Evolutionary conservation across 2,329 filamentous ascomycete genomes (phyloP).

Genomic region (Zymoseptoria tritici): DNA sequence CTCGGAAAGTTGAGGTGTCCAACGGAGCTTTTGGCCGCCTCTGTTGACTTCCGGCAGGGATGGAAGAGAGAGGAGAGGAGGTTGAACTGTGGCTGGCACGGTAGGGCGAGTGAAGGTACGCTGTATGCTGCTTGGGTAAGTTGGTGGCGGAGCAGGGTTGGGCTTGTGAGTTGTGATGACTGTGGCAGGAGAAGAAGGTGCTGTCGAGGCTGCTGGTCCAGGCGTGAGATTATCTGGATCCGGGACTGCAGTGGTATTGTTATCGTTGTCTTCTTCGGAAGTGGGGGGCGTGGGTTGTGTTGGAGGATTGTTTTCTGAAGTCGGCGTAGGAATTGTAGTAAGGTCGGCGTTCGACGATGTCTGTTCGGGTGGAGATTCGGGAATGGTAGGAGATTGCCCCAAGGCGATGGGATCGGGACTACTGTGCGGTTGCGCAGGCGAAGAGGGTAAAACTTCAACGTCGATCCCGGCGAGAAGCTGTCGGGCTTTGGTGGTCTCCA

Average conservation of each 20-base stretch:
- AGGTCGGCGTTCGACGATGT: not conserved
- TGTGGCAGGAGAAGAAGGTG: not conserved
- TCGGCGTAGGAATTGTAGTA: not conserved
- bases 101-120: not conserved
- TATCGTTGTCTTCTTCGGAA: not conserved
- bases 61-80: not conserved
- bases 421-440: not conserved
- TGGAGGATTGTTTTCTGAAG: not conserved
- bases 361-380: not conserved
- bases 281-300: not conserved
- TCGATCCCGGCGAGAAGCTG: not conserved
- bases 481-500: not conserved
- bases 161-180: not conserved
- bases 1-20: not conserved
- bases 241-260: not conserved
- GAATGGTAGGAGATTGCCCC: not conserved
- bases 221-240: not conserved
- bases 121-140: not conserved
- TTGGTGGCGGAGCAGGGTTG: not conserved
- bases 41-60: conserved; percentile 3
- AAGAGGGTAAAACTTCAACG: not conserved
- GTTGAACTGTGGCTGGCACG: not conserved
- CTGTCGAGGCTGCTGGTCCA: conserved; percentile 1
- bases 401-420: not conserved
- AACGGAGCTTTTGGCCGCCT: conserved; percentile 7